phyloP scores from a whole-genome alignment of 495 filamentous ascomycete species.

The Penicillium atrosanguineum region DNA sequence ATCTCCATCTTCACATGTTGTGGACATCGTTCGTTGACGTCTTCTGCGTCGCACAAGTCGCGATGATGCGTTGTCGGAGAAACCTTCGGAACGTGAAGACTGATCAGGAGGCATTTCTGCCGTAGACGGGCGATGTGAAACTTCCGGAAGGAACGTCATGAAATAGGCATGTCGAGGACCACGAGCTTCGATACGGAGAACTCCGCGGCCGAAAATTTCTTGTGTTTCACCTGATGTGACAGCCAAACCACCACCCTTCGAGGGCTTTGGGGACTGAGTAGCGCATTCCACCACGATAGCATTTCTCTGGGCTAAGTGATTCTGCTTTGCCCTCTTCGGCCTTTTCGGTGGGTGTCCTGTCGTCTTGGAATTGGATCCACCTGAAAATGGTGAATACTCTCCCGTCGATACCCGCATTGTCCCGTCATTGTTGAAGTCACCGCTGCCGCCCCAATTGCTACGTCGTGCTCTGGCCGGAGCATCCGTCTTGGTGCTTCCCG shows the following conservation, averaged over 20 bases:
- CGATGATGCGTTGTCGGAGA: background rate
- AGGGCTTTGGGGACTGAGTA: too few species aligned
- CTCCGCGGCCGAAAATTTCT: constrained; percentile 16
- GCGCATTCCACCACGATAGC: too few species aligned
- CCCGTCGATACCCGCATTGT: background rate
- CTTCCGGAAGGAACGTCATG: constrained; percentile 12
- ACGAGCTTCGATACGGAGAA: constrained; percentile 13
- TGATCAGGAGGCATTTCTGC: constrained; percentile 1
- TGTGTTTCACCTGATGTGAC: constrained; percentile 3
- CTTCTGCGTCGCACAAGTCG: background rate
- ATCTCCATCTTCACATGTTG: constrained; percentile 12
- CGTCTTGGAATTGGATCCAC: constrained; percentile 1
- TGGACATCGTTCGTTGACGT: background rate
- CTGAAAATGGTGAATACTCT: constrained; percentile 1
- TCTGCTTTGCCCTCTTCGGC: too few species aligned
- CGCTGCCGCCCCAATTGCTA: background rate
- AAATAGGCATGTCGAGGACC: constrained; percentile 12
- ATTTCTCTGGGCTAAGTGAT: too few species aligned
- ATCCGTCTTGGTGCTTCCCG: constrained; percentile 1
- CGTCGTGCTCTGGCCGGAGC: constrained; percentile 5
- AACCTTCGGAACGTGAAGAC: background rate
- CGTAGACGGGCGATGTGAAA: background rate
- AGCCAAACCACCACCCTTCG: too few species aligned
- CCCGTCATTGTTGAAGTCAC: too few species aligned
- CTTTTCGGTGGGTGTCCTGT: constrained; percentile 3